A percentile compares a stretch with the other conserved stretches of the same genome.
These are phyloP conservation scores for Mycocalia duriaeana DNA, from an alignment of 1,284 basidiomycete genomes.

Conservation along the genomic window DNA sequence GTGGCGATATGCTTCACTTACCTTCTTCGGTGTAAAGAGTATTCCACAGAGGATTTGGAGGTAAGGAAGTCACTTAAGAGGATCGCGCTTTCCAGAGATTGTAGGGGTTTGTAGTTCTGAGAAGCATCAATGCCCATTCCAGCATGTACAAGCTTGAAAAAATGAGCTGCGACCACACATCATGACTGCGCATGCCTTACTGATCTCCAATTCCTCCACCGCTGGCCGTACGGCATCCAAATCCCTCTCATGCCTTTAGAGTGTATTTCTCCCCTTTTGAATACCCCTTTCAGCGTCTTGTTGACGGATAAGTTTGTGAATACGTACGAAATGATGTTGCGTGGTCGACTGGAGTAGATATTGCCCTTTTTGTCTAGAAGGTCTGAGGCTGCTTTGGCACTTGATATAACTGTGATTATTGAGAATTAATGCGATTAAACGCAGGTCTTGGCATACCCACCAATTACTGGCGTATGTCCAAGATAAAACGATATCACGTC, in stretches of 20 bases:
- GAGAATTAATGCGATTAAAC: not conserved
- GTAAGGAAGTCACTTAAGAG: constrained; percentile 19
- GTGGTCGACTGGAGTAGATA: constrained; percentile 34
- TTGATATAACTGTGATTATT: constrained; percentile 23
- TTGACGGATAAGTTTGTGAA: no score
- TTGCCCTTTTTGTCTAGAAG: constrained; percentile 31
- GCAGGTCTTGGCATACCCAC: constrained; percentile 7
- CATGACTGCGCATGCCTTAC: constrained; percentile 13
- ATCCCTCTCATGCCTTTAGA: constrained; percentile 25
- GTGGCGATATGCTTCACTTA: constrained; percentile 2
- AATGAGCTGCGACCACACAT: not conserved
- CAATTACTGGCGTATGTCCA: constrained; percentile 17
- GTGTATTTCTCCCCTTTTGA: constrained; percentile 20
- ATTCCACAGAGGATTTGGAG: constrained; percentile 10
- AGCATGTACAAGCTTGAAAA: constrained; percentile 21
- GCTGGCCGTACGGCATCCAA: constrained; percentile 24
- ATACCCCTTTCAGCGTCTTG: no score
- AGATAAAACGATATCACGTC: constrained; percentile 18
- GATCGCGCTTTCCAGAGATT: constrained; percentile 20
- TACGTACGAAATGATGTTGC: constrained; percentile 26
- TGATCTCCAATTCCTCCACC: constrained; percentile 28
- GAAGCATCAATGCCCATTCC: constrained; percentile 22
- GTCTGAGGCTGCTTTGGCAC: constrained; percentile 24
- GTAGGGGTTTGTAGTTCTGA: constrained; percentile 19
- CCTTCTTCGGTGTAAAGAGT: constrained; percentile 16